Conservation (phyloP, 179 eudicot species). For the Camellia oleifera region DNA sequence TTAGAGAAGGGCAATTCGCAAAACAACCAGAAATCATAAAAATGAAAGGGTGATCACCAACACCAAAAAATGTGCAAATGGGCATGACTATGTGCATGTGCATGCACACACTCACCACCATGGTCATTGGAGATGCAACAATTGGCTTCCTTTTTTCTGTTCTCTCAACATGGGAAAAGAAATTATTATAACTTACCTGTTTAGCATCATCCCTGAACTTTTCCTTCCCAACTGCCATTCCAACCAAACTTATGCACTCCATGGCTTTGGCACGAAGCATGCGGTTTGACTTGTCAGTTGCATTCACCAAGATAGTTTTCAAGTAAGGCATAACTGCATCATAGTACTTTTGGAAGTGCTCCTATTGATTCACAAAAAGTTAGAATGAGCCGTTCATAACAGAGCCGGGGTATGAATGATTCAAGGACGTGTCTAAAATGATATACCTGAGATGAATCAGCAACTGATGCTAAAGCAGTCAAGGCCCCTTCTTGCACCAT, state of each 20-base stretch:
- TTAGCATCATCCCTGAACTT: conserved; percentile 97
- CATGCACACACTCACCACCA: background rate
- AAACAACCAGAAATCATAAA: background rate
- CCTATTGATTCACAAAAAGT: conserved; percentile 41
- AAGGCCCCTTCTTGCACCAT: conserved; percentile 99
- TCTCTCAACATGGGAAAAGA: background rate
- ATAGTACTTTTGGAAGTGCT: conserved; percentile 92
- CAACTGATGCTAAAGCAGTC: conserved; percentile 98
- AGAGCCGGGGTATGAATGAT: background rate
- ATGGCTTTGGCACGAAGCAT: conserved; percentile 99
- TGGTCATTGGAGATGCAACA: background rate
- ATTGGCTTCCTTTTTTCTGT: background rate
- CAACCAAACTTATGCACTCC: conserved; percentile 98
- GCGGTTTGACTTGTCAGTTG: conserved; percentile 91
- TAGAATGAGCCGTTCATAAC: conserved; percentile 3
- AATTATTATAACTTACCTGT: conserved; percentile 46
- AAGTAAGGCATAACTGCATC: conserved; percentile 97
- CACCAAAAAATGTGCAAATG: too few species aligned
- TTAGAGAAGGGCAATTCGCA: background rate
- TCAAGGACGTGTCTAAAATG: background rate
- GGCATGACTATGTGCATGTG: background rate
- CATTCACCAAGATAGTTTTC: conserved; percentile 85
- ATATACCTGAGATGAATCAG: conserved; percentile 95
- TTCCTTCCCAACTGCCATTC: conserved; percentile 99
- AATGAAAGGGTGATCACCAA: background rate